phyloP scores from a whole-genome alignment of 371 early-diverging fungal genomes.

The Haplosporangium sp. region DNA sequence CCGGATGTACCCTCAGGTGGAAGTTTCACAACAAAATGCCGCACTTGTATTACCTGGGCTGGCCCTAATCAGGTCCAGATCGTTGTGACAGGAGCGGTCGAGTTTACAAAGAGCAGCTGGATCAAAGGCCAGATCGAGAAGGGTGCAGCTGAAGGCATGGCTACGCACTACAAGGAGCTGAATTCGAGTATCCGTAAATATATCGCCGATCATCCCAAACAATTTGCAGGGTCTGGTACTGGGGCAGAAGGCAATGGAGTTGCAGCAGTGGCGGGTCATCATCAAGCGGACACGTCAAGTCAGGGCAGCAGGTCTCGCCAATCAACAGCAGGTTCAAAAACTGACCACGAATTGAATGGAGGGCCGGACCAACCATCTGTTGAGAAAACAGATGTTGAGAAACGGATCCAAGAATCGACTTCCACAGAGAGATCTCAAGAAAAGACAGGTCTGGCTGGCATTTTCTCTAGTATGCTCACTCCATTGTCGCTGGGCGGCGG shows the following conservation, averaged over 20 bases:
- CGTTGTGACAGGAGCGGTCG: slow-evolving; percentile 76
- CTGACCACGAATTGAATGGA: background rate
- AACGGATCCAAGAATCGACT: background rate
- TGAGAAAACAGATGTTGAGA: background rate
- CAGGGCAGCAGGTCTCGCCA: background rate
- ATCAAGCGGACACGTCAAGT: too few species aligned
- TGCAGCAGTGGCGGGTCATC: too few species aligned
- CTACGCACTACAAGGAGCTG: slow-evolving; percentile 65
- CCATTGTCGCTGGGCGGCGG: slow-evolving; percentile 3
- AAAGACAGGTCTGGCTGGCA: background rate
- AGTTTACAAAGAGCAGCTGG: slow-evolving; percentile 80
- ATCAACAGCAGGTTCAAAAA: background rate
- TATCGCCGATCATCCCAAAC: slow-evolving; percentile 55
- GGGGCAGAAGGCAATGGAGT: background rate
- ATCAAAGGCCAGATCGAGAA: slow-evolving; percentile 82
- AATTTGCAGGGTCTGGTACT: slow-evolving; percentile 13
- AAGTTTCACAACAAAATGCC: slow-evolving; percentile 77
- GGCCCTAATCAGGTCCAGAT: slow-evolving; percentile 69
- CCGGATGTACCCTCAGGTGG: slow-evolving; percentile 91
- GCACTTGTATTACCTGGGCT: slow-evolving; percentile 88
- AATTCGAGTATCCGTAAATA: slow-evolving; percentile 68
- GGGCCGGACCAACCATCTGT: background rate
- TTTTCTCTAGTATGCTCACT: slow-evolving; percentile 5
- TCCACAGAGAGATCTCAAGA: background rate
- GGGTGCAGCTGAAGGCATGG: slow-evolving; percentile 75